These are phyloP conservation scores for Cerrena zonata DNA, from an alignment of 1,284 basidiomycete species.

Conservation along the genomic window DNA sequence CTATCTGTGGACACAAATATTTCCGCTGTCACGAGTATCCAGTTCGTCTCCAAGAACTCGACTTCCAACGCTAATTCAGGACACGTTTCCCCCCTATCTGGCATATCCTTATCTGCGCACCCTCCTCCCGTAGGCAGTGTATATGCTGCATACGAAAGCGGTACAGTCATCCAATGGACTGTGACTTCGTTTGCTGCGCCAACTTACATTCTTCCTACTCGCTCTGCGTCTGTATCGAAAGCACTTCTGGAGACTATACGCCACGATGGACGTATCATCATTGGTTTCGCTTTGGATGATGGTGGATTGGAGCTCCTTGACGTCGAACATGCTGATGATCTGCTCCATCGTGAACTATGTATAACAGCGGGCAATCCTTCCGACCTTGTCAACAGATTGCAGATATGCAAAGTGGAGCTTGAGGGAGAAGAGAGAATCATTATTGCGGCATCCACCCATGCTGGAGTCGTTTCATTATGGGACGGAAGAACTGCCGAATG, in stretches of 20 bases:
- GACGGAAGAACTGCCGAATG: constrained; percentile 55
- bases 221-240: constrained; percentile 39
- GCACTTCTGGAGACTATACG: constrained; percentile 43
- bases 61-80: constrained; percentile 12
- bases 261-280: constrained; percentile 41
- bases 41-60: constrained; percentile 30
- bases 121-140: constrained; percentile 26
- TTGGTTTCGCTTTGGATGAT: constrained; percentile 57
- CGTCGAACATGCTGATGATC: constrained; percentile 35
- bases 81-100: constrained; percentile 13
- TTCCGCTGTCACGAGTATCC: constrained; percentile 44
- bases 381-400: constrained; percentile 48
- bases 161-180: constrained; percentile 50
- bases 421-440: constrained; percentile 46
- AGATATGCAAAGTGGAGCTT: constrained; percentile 47
- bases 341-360: constrained; percentile 38
- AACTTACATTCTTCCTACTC: constrained; percentile 41
- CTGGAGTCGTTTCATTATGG: constrained; percentile 68
- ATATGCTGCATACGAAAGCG: constrained; percentile 55
- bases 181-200: constrained; percentile 34
- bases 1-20: constrained; percentile 42
- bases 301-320: constrained; percentile 60
- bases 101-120: constrained; percentile 9
- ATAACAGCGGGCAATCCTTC: constrained; percentile 52
- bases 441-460: constrained; percentile 56